These are phyloP conservation scores for Scheffersomyces titani DNA, from an alignment of 1,139 yeast species.

Conservation along the genomic window DNA sequence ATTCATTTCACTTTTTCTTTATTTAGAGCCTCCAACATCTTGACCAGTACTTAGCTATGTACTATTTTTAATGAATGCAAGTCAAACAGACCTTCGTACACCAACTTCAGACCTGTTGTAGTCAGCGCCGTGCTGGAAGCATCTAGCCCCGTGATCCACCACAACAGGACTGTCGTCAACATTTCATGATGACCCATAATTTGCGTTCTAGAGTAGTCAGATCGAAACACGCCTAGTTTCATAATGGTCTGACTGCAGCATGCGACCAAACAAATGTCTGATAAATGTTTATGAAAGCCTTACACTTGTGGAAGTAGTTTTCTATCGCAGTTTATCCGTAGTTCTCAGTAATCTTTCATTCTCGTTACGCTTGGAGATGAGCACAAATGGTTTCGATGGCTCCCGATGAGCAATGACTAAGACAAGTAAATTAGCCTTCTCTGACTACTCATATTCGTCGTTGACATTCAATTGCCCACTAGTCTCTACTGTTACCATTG, in stretches of 20 bases:
- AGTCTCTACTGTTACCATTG: not conserved
- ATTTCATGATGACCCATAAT: constrained; percentile 47
- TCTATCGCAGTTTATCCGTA: too few relatives aligned
- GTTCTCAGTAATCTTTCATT: not conserved
- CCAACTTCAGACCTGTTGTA: not conserved
- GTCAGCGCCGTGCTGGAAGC: not conserved
- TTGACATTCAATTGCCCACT: not conserved
- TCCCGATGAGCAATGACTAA: not conserved
- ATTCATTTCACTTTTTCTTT: not conserved
- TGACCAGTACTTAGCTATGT: not conserved
- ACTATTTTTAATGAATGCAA: not conserved
- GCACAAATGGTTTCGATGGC: not conserved
- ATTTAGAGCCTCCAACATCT: too few relatives aligned
- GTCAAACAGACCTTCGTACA: not conserved
- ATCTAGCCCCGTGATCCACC: not conserved
- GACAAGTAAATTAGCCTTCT: not conserved
- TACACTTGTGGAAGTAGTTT: not conserved
- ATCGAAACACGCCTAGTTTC: constrained; percentile 55
- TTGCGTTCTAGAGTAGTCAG: constrained; percentile 51
- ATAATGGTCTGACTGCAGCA: constrained; percentile 29
- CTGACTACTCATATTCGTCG: not conserved
- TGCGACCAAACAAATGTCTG: constrained; percentile 44
- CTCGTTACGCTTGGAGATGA: not conserved
- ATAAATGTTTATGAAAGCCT: constrained; percentile 3
- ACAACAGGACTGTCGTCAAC: not conserved